Conservation (phyloP, 441 rosid species). For the Aleurites moluccanus region DNA sequence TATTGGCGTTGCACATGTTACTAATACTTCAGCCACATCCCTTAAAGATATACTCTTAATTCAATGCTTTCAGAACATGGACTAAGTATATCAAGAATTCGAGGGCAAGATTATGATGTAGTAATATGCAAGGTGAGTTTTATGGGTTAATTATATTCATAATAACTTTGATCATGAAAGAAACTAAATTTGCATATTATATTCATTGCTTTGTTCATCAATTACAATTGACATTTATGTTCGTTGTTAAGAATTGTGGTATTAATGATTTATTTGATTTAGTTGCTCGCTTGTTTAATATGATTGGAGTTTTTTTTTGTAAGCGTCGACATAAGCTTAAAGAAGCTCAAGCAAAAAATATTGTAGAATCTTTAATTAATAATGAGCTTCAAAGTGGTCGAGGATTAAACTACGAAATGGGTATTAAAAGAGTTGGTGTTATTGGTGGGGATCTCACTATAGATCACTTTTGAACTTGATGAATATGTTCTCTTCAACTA, state of each 20-base stretch:
- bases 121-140: background rate
- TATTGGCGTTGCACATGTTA: background rate
- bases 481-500: background rate
- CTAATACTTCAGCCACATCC: background rate
- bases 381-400: background rate
- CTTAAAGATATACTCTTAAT: background rate
- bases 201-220: background rate
- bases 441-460: background rate
- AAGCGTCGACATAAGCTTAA: background rate
- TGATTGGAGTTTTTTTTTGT: background rate
- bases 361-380: background rate
- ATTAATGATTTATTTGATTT: background rate
- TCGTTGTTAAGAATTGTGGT: background rate
- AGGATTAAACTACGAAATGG: background rate
- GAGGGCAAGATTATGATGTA: background rate
- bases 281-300: background rate
- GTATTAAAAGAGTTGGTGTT: background rate
- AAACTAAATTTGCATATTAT: background rate
- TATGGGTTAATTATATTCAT: too few relatives aligned
- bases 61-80: background rate
- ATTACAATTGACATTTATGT: background rate
- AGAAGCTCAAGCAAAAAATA: background rate
- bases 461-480: background rate
- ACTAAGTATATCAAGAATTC: background rate
- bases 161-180: background rate